Conservation (phyloP, 2,329 filamentous ascomycete genomes). For the Aureobasidium mangrovei region DNA sequence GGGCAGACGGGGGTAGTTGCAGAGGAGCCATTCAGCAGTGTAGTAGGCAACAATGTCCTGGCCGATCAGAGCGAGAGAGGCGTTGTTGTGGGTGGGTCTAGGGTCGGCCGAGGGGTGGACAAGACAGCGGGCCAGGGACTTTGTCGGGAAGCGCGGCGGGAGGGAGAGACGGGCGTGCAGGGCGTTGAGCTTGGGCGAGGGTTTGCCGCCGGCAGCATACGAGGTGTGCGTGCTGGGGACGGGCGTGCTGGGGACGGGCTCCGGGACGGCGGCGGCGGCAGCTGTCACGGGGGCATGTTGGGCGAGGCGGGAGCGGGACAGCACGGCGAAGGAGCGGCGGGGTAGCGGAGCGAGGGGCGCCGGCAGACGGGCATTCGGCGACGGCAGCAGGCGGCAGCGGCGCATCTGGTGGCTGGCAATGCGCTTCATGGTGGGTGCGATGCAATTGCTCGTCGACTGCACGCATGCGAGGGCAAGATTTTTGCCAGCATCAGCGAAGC, state of each 20-base stretch:
- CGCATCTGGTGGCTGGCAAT: slow-evolving; percentile 9
- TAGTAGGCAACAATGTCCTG: slow-evolving; percentile 80
- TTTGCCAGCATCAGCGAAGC: neutral
- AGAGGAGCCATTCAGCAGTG: slow-evolving; percentile 77
- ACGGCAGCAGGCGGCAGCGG: neutral
- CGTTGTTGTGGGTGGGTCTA: slow-evolving; percentile 78
- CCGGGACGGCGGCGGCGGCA: neutral
- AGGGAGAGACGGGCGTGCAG: slow-evolving; percentile 83
- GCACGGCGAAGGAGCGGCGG: slow-evolving; percentile 3
- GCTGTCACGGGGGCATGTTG: slow-evolving; percentile 9
- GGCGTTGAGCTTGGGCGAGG: slow-evolving; percentile 83
- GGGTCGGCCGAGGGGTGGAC: slow-evolving; percentile 78
- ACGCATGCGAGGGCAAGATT: neutral
- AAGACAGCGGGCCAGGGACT: slow-evolving; percentile 78
- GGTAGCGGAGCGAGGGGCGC: neutral
- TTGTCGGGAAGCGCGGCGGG: slow-evolving; percentile 69
- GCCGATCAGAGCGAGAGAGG: slow-evolving; percentile 71
- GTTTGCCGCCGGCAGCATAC: slow-evolving; percentile 20
- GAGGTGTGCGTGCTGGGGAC: neutral
- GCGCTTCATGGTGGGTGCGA: neutral
- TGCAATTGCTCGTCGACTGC: slow-evolving; percentile 4
- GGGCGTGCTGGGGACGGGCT: neutral
- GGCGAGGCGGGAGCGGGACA: neutral
- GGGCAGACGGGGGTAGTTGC: slow-evolving; percentile 83
- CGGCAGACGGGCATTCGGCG: neutral